Evolutionary conservation across 805 yeast genomes (phyloP).

Genomic region (Saccharomycopsis sp.): DNA sequence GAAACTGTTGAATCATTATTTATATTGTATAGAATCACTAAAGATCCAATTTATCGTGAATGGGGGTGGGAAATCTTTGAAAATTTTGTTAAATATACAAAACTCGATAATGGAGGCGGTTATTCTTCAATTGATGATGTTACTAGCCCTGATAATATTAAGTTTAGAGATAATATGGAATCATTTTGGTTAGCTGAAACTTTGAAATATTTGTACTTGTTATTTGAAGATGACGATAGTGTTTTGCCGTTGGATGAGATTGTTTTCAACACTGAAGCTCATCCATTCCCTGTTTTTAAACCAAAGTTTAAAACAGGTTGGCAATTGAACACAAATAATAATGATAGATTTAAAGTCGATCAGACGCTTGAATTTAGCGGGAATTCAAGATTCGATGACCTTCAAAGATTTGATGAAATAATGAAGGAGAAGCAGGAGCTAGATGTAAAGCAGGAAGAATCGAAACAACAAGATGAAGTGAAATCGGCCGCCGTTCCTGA

Average conservation of each 20-base stretch:
- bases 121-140: conserved; percentile 67
- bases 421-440: background rate
- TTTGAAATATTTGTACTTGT: conserved; percentile 71
- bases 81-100: conserved; percentile 56
- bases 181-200: conserved; percentile 95
- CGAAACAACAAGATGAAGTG: background rate
- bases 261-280: conserved; percentile 91
- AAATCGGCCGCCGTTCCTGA: too few species aligned
- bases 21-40: conserved; percentile 70
- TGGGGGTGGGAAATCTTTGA: conserved; percentile 88
- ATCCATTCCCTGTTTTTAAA: conserved; percentile 75
- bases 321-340: conserved; percentile 30
- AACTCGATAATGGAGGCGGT: conserved; percentile 39
- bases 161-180: conserved; percentile 66
- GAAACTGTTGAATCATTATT: conserved; percentile 89
- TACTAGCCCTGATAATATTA: conserved; percentile 38
- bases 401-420: background rate
- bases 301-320: conserved; percentile 56
- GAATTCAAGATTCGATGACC: conserved; percentile 12
- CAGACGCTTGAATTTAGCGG: conserved; percentile 7
- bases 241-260: conserved; percentile 59
- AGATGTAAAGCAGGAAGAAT: background rate
- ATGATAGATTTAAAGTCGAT: conserved; percentile 21
- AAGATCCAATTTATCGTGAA: conserved; percentile 71
- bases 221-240: conserved; percentile 64